Percentiles rank a stretch among this genome's conserved stretches.
These are phyloP conservation scores for Solanum etuberosum DNA, from an alignment of 257 asterid genomes.

Conservation along the genomic window DNA sequence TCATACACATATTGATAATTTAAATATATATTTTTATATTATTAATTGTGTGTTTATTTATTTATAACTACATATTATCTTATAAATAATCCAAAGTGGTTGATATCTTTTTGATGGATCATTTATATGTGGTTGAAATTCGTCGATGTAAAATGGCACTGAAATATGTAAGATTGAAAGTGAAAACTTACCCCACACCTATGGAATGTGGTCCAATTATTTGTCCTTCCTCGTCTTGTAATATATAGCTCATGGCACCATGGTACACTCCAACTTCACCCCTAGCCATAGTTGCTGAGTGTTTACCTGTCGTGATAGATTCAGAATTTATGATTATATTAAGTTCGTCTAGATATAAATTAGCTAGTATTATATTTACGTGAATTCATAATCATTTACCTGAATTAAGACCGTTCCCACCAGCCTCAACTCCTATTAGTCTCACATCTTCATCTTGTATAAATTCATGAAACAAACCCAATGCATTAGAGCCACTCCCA, in stretches of 20 bases:
- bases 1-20: neutral
- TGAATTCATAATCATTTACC: neutral
- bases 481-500: slow-evolving; percentile 69
- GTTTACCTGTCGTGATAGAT: neutral
- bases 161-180: neutral
- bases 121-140: neutral
- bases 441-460: slow-evolving; percentile 50
- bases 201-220: neutral
- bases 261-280: slow-evolving; percentile 69
- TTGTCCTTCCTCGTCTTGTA: slow-evolving; percentile 50
- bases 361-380: neutral
- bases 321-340: too few species aligned
- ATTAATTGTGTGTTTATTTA: neutral
- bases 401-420: slow-evolving; percentile 34
- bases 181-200: neutral
- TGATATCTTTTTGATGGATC: too few species aligned
- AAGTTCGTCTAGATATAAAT: neutral
- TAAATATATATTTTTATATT: too few species aligned
- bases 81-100: too few species aligned
- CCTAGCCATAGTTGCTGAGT: slow-evolving; percentile 51
- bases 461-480: slow-evolving; percentile 73
- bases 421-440: slow-evolving; percentile 67
- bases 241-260: slow-evolving; percentile 58
- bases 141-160: too few species aligned
- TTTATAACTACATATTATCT: too few species aligned